phyloP scores from a whole-genome alignment of 371 early-diverging fungal species.

The Mucor racemosus region DNA sequence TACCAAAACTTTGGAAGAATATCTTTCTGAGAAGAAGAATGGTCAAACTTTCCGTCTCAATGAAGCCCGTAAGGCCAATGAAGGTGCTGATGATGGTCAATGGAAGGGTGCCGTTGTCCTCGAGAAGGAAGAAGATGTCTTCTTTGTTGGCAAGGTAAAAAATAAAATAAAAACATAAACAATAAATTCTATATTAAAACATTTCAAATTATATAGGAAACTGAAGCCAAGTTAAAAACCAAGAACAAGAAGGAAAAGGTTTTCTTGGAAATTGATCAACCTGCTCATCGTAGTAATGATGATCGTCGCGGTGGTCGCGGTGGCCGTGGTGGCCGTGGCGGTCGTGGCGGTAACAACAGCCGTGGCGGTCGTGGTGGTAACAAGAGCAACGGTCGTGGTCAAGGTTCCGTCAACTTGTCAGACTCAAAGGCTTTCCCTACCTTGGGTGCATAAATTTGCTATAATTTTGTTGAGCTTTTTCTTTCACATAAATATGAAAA shows the following conservation, averaged over 20 bases:
- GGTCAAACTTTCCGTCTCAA: conserved; percentile 26
- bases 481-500: too few species aligned
- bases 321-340: conserved; percentile 40
- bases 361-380: conserved; percentile 26
- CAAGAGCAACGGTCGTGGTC: conserved; percentile 34
- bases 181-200: background rate
- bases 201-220: conserved; percentile 20
- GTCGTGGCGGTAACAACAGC: conserved; percentile 26
- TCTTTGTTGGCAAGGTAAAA: conserved; percentile 68
- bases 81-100: conserved; percentile 74
- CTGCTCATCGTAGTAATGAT: conserved; percentile 36
- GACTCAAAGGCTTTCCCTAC: conserved; percentile 80
- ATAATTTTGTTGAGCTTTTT: background rate
- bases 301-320: conserved; percentile 33
- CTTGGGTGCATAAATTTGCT: conserved; percentile 55
- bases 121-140: conserved; percentile 65
- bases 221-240: conserved; percentile 26
- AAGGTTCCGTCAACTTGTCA: conserved; percentile 65
- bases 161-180: conserved; percentile 48
- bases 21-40: conserved; percentile 57
- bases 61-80: conserved; percentile 72
- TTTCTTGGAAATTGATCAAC: conserved; percentile 40
- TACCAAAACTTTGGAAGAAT: conserved; percentile 82
- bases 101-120: conserved; percentile 78
- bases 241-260: conserved; percentile 47